Conservation (phyloP, 2,329 filamentous ascomycete genomes). For the Beauveria bassiana region DNA sequence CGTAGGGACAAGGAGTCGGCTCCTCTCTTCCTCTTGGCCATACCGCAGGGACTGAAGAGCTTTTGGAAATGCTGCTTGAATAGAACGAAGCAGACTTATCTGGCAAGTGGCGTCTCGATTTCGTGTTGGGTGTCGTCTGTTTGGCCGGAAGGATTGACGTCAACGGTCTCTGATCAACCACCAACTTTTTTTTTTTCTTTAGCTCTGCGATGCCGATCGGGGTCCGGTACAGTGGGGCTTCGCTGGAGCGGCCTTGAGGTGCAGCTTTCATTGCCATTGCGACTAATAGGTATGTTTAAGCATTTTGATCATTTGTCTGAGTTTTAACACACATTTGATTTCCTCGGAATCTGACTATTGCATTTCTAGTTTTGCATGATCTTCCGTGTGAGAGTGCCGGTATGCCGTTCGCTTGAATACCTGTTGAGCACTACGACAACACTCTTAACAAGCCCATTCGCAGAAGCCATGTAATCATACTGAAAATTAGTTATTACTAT, state of each 20-base stretch:
- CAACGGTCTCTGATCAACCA: neutral
- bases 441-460: too few relatives aligned
- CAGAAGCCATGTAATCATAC: too few relatives aligned
- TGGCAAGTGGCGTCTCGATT: neutral
- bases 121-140: neutral
- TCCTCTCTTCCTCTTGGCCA: slow-evolving; percentile 52
- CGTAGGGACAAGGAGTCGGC: slow-evolving; percentile 37
- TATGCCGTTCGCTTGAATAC: too few relatives aligned
- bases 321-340: too few relatives aligned
- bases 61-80: neutral
- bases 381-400: too few relatives aligned
- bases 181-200: neutral
- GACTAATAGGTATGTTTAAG: too few relatives aligned
- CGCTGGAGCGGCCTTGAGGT: neutral
- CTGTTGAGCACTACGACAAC: too few relatives aligned
- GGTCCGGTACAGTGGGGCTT: neutral
- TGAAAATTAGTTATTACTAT: too few relatives aligned
- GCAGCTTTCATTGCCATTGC: neutral
- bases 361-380: too few relatives aligned
- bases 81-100: neutral
- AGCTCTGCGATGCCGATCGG: neutral
- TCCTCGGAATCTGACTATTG: too few relatives aligned
- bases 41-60: neutral
- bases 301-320: too few relatives aligned
- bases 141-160: neutral